Evolutionary conservation across 805 yeast genomes (phyloP), one percentile per base, ranked within the genome.

Genomic region (Cyberlindnera amylophila): DNA sequence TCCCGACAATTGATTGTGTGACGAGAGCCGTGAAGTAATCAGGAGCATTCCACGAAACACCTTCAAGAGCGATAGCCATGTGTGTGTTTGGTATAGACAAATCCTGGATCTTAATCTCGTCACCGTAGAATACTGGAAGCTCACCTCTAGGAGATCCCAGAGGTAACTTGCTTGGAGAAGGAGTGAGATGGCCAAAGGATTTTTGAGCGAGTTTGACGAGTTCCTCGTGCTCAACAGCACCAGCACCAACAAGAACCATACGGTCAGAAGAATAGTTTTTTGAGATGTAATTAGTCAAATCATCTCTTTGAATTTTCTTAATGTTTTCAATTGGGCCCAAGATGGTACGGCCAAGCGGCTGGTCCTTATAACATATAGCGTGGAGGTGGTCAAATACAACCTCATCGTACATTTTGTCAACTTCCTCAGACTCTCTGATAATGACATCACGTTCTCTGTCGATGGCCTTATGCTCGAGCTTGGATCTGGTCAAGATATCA

Each of bases 241-340:
- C 99, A 1, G 95, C 89, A 32, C 96, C 98, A 32, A 90, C 96
- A n/a, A 93, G 72, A 1, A 93, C 98, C 98, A 93, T 93, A 58
- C 98, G 74, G 66, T 93, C 97, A 32, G 97, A 96, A 58, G 85
- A 86, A 67, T 93, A 93, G 70, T 93, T 93, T 32, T 82, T 79
- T 27, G 74, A 67, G 57, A 93, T 93, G 65, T 90, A 93, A 52
- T 78, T 73, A 43, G 77, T 79, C 59, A 93, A 72, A 62, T 93
- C 96, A 6, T 71, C 68, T 58, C 87, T 75, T 50, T 82, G 72
- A 51, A 93, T 87, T 29, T 89, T 78, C 61, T 78, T 77, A 58
- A 93, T 93, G 64, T 89, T 83, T 50, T 86, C 86, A 47, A 89
- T 76, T 15, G 99, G 98, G 0, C 99, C 99, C 46, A 93, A 70